Base-by-base conservation (phyloP, 2,329 filamentous ascomycete species). In the Apiospora aurea region DNA sequence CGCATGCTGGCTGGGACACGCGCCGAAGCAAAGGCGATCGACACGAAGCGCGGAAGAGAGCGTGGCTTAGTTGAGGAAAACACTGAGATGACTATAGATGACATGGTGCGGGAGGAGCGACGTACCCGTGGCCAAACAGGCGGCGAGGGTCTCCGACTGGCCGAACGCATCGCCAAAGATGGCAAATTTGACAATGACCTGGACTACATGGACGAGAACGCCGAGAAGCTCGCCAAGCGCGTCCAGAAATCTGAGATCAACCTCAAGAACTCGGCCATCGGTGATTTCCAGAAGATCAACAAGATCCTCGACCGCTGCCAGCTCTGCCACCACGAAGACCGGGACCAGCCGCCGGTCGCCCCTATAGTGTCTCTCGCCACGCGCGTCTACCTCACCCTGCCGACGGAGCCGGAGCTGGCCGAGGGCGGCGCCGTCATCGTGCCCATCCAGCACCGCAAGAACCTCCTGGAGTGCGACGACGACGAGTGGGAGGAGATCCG, bases 401-500 rank as follows among this genome's bases (percentile, higher is more conserved):
- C 95, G 13, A 97, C 96, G 0, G 92, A 96, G 76, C 97, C 96
- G 0, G 96, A 98, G 79, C 85, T 99, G 61, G 93, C 90, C 75
- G 88, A 93, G 69, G 94, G 94, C 66, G 93, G 95, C 68, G 94
- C 95, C 8, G 92, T 96, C 72, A 96, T 99, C 74, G 94, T 95
- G 3, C 96, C 96, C 7, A 90, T 96, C 29, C 90, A 95, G 76
- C 96, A 99, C 80, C 92, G 92, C 70, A 91, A 87, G 34, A 99
- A 98, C 80, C 89, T 99, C 0, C 86, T 99, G n/a, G 96, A 98
- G 82, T 99, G 96, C 81, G 96, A 98, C 81, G 96, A 99, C 79
- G 96, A 99, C 79, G 96, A 99, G 81, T 99, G 97, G 97, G 96
- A 99, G 80, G 96, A 99, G 82, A 92, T 99, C 7, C 93, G 96